Base-by-base conservation (phyloP, 441 rosid species). In the Croton setiger region DNA sequence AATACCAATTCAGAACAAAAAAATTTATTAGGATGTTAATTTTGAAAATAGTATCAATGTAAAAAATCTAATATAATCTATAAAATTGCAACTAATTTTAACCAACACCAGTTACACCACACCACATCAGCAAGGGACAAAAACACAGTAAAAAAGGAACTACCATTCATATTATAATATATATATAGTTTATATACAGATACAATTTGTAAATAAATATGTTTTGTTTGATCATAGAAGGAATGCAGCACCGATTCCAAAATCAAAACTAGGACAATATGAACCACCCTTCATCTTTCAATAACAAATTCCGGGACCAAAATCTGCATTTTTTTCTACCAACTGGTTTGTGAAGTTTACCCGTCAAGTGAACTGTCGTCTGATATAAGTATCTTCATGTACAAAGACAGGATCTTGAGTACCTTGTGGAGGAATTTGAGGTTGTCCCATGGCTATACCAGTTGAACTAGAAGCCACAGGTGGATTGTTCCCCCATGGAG, bases 371-470 rank as follows among this genome's bases (percentile, higher is more conserved):
- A 86, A 83, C 68, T 91, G 98, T 62, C 96, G 75, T 78, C 96
- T 86, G 81, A 85, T 81, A 63, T 90, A 87, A 35, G 96, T 89
- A 70, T 88, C 96, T 79, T 93, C 96, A 51, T 86, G 96, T 44
- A 93, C 92, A 64, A 93, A 93, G 43, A 86, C 93, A 13, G 97
- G 96, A 33, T 78, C 88, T 78, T 79, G 31, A 27, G 31, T 27
- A 5, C 43, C 43, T 63, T 76, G 85, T 1, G 81, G 69, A 18
- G 97, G 81, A 70, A 88, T 65, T 81, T 87, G 92, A 66, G 96
- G 90, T 63, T 82, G 96, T 63, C 91, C 96, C 98, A 91, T 82
- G 59, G 90, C 91, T 68, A 91, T 85, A 43, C 92, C 88, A 68
- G 76, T 77, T 69, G 81, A 78, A 69, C 58, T 80, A 55, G 85